Evolutionary conservation across 768 basidiomycete species (phyloP), one percentile per base, ranked within the genome.

Genomic region (Termitomyces sp.): DNA sequence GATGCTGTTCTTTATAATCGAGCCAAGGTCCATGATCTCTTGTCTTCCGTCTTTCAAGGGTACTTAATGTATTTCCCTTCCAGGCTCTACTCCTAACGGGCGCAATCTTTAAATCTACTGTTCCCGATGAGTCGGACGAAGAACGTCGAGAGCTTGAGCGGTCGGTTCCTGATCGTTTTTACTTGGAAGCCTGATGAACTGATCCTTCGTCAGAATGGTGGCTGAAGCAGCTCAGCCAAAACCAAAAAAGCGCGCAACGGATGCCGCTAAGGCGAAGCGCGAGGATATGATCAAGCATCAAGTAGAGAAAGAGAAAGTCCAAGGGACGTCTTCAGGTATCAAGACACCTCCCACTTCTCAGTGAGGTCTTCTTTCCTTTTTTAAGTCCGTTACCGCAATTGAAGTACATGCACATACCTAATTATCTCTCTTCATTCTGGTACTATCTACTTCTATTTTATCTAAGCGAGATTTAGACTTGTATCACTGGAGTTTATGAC

Each of bases 81-180:
- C 31, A 94, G 88, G 95, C 89, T 43, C 77, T 98, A n/a, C 74
- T 98, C 56, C 76, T 92, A 16, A 87, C 90, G 34, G 97, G 96
- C 7, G 88, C 88, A 16, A 86, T 96, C 63, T 96, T 98, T 79
- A 96, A 95, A 71, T 74, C 79, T 4, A 82, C 90, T 0, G 68
- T 80, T 31, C 90, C 97, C 2, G 96, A 98, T 67, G 94, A 92
- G 68, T 87, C 91, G 8, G 95, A 97, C 67, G 89, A 90, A 68
- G 97, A 97, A 67, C 85, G 97, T 26, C 82, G 97, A 48, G 94
- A 98, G 71, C 83, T 99, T 20, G 97, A 99, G 73, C 77, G 94
- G 90, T 92, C 64, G 27, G 85, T 68, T 53, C 9, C n/a, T 42
- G 31, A 14, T 37, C 6, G 39, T 22, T 42, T 34, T 31, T 50